A percentile compares a stretch with the other conserved stretches of the same genome.
Evolutionary conservation across 352 stramenopile species (phyloP).

Genomic region (Phytophthora cajani): DNA sequence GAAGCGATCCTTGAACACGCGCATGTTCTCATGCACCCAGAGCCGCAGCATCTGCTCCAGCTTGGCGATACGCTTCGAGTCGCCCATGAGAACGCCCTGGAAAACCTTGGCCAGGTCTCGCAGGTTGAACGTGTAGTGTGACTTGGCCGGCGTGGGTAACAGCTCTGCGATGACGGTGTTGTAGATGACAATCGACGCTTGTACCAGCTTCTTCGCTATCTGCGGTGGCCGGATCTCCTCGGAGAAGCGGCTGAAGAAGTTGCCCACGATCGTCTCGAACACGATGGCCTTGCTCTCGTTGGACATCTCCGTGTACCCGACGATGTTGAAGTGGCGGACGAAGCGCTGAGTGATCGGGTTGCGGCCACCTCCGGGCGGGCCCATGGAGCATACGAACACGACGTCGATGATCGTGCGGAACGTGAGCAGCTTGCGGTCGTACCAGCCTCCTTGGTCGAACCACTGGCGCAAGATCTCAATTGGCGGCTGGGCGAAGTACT

Average conservation of each 20-base stretch:
- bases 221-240: constrained; percentile 70
- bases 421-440: constrained; percentile 92
- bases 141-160: constrained; percentile 83
- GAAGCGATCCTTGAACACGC: constrained; percentile 90
- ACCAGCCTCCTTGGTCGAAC: constrained; percentile 96
- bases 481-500: constrained; percentile 94
- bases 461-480: constrained; percentile 96
- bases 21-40: constrained; percentile 88
- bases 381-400: constrained; percentile 86
- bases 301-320: constrained; percentile 87
- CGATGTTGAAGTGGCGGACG: constrained; percentile 87
- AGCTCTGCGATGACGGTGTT: constrained; percentile 85
- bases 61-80: constrained; percentile 74
- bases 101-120: constrained; percentile 91
- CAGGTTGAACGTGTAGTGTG: constrained; percentile 91
- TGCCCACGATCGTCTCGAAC: constrained; percentile 82
- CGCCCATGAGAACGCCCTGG: constrained; percentile 85
- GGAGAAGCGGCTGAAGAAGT: constrained; percentile 73
- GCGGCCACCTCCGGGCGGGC: constrained; percentile 75
- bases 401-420: constrained; percentile 94
- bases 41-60: constrained; percentile 77
- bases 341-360: constrained; percentile 85
- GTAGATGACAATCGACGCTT: constrained; percentile 83
- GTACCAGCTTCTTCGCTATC: constrained; percentile 67
- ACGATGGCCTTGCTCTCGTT: constrained; percentile 85